Evolutionary conservation across 1,284 basidiomycete genomes (phyloP), one percentile per base, ranked within the genome.

Genomic region (Cutaneotrichosporon sp.): DNA sequence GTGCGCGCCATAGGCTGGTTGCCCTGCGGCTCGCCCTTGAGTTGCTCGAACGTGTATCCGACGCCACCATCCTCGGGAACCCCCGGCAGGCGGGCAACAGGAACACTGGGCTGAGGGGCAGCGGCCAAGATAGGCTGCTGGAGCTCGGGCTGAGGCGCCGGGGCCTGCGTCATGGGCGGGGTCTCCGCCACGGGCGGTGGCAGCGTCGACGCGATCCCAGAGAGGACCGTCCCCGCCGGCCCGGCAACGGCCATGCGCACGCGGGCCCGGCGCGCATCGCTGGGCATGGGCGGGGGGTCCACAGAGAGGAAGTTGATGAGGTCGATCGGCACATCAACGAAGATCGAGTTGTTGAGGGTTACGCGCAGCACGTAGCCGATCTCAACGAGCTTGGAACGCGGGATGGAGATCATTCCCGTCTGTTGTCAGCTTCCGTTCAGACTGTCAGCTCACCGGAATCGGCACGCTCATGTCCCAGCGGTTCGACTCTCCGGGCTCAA

Each of bases 331-430:
- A 79, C 59, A 57, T 80, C 79, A 58, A 79, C 75, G 61, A 74
- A 77, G 51, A 92, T 81, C 2, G 86, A 82, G 18, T 87, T 87
- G 67, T 86, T 86, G 53, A 91, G 80, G 1, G 86, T 86, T 25
- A 94, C 85, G 56, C 87, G 87, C 64, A 97, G 81, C 5, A 82
- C 81, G 73, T 95, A 93, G 56, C 86, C 83, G 45, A 97, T 87
- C 74, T 95, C 91, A 42, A 97, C 77, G 16, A 95, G 83, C 38
- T 87, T 83, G 33, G 87, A 87, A 34, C 89, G 86, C n/a, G 84
- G 72, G 43, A 95, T 84, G 0, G 90, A 87, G 33, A 97, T 77
- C 8, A 88, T 85, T 62, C 92, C 89, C 16, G 84, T 73, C 89
- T 92, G 65, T 8, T 24, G 58, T 58, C 27, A 56, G 49, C 24